Evolutionary conservation across 1,284 basidiomycete genomes (phyloP).

Genomic region (Psilocybe mexicana): DNA sequence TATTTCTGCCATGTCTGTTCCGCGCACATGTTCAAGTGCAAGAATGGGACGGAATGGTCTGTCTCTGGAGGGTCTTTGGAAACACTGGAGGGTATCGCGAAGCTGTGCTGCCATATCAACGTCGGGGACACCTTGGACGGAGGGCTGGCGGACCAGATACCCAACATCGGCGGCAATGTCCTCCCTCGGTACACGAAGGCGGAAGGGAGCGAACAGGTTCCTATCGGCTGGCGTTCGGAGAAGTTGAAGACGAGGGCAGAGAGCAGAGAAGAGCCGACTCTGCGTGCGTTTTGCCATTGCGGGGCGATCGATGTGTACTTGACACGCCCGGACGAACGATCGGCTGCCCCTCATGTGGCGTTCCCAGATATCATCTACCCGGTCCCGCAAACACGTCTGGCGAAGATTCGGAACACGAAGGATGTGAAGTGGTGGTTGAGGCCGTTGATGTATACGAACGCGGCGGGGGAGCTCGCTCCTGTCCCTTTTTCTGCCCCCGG

Average conservation of each 20-base stretch:
- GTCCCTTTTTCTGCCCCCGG: neutral
- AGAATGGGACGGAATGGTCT: conserved; percentile 20
- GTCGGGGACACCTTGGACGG: conserved; percentile 32
- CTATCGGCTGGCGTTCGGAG: conserved; percentile 25
- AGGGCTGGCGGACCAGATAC: conserved; percentile 27
- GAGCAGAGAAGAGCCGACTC: neutral
- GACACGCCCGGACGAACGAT: conserved; percentile 27
- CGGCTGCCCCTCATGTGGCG: conserved; percentile 19
- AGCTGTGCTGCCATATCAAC: conserved; percentile 23
- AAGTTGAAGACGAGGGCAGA: conserved; percentile 8
- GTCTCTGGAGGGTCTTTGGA: conserved; percentile 24
- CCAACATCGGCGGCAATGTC: conserved; percentile 11
- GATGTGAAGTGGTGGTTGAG: conserved; percentile 33
- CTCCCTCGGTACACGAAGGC: conserved; percentile 20
- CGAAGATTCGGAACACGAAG: conserved; percentile 21
- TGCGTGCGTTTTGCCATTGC: conserved; percentile 32
- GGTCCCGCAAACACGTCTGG: conserved; percentile 18
- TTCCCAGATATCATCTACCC: conserved; percentile 29
- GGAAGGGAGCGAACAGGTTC: conserved; percentile 15
- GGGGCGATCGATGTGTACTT: conserved; percentile 26
- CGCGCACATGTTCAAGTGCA: conserved; percentile 21
- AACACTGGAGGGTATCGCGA: conserved; percentile 22
- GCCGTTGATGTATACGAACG: conserved; percentile 6
- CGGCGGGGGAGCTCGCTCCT: neutral
- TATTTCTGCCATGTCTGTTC: conserved; percentile 28